Conservation (phyloP, 768 basidiomycete genomes). For the Sarcodon aspratus region DNA sequence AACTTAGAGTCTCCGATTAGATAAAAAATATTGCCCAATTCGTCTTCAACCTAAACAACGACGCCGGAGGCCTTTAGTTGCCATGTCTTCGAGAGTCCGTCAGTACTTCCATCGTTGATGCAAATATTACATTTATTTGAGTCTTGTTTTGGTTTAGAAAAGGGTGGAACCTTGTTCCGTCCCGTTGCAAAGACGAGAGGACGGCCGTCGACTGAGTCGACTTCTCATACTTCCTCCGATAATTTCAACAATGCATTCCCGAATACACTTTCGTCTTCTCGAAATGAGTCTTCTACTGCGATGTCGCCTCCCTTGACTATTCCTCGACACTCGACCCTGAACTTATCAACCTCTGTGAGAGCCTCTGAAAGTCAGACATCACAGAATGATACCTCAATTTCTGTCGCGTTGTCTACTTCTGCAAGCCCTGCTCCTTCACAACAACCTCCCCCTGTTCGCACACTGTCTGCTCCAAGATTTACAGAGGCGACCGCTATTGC, state of each 20-base stretch:
- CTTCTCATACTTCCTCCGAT: neutral
- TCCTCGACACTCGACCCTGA: neutral
- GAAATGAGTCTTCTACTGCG: neutral
- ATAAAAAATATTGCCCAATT: neutral
- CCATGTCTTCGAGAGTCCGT: slow-evolving; percentile 48
- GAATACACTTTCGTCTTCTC: neutral
- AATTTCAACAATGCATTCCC: slow-evolving; percentile 2
- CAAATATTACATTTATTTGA: neutral
- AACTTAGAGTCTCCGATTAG: neutral
- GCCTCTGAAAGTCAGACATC: too few species aligned
- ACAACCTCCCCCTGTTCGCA: too few species aligned
- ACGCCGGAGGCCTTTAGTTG: neutral
- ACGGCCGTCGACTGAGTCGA: slow-evolving; percentile 19
- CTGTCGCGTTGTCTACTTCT: too few species aligned
- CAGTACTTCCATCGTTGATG: slow-evolving; percentile 22
- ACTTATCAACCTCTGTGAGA: too few species aligned
- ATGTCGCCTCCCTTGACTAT: slow-evolving; percentile 9
- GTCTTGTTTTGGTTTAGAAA: slow-evolving; percentile 34
- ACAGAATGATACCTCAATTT: too few species aligned
- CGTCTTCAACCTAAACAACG: neutral
- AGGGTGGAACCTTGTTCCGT: slow-evolving; percentile 58
- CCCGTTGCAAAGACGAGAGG: slow-evolving; percentile 50
- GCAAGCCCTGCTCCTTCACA: too few species aligned
- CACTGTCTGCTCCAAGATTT: too few species aligned
- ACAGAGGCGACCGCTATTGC: too few species aligned